Percentiles rank a stretch among this genome's conserved stretches.
Evolutionary conservation across 768 basidiomycete genomes (phyloP).

Genomic region (Boletus vermiculosoides): DNA sequence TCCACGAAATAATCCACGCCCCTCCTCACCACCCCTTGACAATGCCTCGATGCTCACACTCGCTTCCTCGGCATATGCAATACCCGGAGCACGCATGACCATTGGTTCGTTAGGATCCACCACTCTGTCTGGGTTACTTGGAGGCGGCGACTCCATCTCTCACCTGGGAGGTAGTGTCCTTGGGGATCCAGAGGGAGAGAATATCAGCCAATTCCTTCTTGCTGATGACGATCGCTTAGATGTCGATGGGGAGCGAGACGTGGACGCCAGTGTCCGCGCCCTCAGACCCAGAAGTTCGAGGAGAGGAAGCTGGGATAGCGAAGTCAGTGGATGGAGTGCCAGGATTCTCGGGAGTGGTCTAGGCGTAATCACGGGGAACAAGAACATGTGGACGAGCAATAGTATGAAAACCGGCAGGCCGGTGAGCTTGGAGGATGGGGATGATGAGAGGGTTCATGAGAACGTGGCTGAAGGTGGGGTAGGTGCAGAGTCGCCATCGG

Average conservation of each 20-base stretch:
- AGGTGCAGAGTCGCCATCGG: slow-evolving; percentile 8
- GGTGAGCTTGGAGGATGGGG: slow-evolving; percentile 46
- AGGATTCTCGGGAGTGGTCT: slow-evolving; percentile 48
- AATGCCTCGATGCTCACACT: slow-evolving; percentile 93
- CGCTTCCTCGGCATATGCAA: slow-evolving; percentile 88
- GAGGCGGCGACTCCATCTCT: slow-evolving; percentile 60
- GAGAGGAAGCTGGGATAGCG: slow-evolving; percentile 90
- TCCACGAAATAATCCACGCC: slow-evolving; percentile 93
- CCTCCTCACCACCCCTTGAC: slow-evolving; percentile 85
- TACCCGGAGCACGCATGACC: slow-evolving; percentile 55
- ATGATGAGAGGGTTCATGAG: slow-evolving; percentile 33
- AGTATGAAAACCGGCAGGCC: slow-evolving; percentile 57
- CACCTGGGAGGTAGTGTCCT: slow-evolving; percentile 64
- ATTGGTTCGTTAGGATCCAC: slow-evolving; percentile 43
- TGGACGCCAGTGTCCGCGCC: slow-evolving; percentile 88
- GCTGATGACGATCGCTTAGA: slow-evolving; percentile 66
- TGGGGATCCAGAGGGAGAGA: slow-evolving; percentile 55
- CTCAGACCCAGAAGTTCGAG: slow-evolving; percentile 82
- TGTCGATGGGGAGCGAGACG: slow-evolving; percentile 53
- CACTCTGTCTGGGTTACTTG: slow-evolving; percentile 50
- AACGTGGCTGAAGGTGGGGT: slow-evolving; percentile 15
- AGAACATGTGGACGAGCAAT: slow-evolving; percentile 60
- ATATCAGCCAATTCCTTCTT: slow-evolving; percentile 63
- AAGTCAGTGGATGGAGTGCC: slow-evolving; percentile 86
- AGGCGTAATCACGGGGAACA: slow-evolving; percentile 48